These are phyloP conservation scores for Podaxis mareebaensis DNA, from an alignment of 768 basidiomycete species.

Conservation along the genomic window DNA sequence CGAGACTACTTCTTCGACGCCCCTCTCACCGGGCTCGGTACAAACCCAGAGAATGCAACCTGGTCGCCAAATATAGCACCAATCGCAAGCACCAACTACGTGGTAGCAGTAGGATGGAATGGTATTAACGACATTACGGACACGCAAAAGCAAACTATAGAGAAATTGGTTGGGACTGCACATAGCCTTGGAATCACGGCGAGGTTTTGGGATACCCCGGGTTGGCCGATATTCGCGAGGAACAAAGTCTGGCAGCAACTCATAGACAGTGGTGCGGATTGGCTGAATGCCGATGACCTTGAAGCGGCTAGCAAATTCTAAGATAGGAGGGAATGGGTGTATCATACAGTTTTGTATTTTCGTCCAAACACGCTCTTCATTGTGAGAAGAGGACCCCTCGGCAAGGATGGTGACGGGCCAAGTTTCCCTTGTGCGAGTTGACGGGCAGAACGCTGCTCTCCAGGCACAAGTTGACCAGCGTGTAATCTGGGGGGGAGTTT, in stretches of 20 bases:
- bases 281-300: constrained; percentile 55
- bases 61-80: constrained; percentile 46
- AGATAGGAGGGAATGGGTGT: not conserved
- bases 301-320: constrained; percentile 39
- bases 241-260: constrained; percentile 45
- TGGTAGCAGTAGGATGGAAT: constrained; percentile 44
- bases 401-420: constrained; percentile 27
- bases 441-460: constrained; percentile 57
- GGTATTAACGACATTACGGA: constrained; percentile 45
- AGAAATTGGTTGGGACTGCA: constrained; percentile 41
- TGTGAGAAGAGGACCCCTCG: constrained; percentile 25
- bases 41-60: constrained; percentile 32
- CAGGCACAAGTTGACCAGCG: constrained; percentile 60
- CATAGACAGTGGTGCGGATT: constrained; percentile 44
- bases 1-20: constrained; percentile 56
- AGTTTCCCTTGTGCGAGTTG: constrained; percentile 56
- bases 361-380: constrained; percentile 34
- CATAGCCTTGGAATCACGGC: constrained; percentile 45
- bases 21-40: constrained; percentile 40
- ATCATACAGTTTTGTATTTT: constrained; percentile 25
- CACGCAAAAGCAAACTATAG: constrained; percentile 38
- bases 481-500: constrained; percentile 32
- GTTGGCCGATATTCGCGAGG: constrained; percentile 45
- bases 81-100: constrained; percentile 52
- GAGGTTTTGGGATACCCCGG: constrained; percentile 56